Percentiles rank a stretch among this genome's conserved stretches.
Conservation (phyloP, 768 basidiomycete genomes). For the Crassisporium funariophilum region DNA sequence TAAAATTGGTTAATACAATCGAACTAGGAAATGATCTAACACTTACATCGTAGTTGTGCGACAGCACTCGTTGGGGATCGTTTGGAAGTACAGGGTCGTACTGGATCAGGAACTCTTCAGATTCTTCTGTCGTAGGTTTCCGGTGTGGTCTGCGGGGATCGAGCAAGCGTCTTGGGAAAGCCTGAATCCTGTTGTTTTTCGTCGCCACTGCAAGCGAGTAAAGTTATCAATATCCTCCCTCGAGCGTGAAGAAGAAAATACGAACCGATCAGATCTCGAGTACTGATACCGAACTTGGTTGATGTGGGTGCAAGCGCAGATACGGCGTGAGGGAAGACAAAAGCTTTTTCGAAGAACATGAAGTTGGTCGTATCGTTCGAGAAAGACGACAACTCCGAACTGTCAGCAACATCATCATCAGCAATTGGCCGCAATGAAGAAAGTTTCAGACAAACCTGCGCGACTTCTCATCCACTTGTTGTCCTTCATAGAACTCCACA, state of each 20-base stretch:
- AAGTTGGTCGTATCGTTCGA: conserved; percentile 56
- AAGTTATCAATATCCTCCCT: background rate
- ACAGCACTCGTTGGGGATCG: conserved; percentile 59
- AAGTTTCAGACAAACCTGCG: conserved; percentile 54
- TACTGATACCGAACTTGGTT: conserved; percentile 87
- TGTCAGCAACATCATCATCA: conserved; percentile 16
- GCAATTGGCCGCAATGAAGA: background rate
- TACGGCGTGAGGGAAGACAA: conserved; percentile 67
- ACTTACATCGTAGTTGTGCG: conserved; percentile 48
- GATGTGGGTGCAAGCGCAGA: conserved; percentile 72
- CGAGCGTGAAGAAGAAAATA: conserved; percentile 8
- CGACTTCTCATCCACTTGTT: conserved; percentile 64
- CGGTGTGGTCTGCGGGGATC: conserved; percentile 81
- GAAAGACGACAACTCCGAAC: conserved; percentile 47
- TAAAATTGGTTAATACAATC: background rate
- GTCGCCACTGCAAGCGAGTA: conserved; percentile 63
- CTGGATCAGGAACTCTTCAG: conserved; percentile 82
- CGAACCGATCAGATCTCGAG: conserved; percentile 84
- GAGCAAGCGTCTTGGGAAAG: conserved; percentile 70
- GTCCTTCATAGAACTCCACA: conserved; percentile 89
- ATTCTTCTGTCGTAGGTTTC: conserved; percentile 75
- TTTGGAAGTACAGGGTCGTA: conserved; percentile 82
- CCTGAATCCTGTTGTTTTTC: conserved; percentile 69
- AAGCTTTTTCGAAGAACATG: conserved; percentile 68
- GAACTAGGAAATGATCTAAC: background rate